Percentiles rank a stretch among this genome's conserved stretches.
phyloP scores from a whole-genome alignment of 176 grass and related monocot genomes.

The Alopecurus myosuroides region DNA sequence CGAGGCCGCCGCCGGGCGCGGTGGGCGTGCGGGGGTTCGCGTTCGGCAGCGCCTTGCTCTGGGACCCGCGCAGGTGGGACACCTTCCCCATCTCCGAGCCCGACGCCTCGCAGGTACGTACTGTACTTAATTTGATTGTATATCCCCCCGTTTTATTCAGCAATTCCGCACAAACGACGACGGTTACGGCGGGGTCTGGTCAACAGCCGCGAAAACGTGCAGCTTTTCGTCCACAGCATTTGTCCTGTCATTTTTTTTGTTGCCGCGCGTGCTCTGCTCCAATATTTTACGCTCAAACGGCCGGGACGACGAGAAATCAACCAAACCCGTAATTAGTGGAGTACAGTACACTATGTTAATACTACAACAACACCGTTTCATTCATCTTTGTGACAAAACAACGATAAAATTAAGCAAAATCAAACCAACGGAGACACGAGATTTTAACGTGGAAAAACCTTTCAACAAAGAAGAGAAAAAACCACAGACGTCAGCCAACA shows the following conservation, averaged over 20 bases:
- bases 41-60: constrained; percentile 37
- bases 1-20: background rate
- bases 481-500: no score
- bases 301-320: background rate
- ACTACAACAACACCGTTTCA: background rate
- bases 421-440: no score
- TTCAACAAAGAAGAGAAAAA: no score
- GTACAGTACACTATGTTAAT: background rate
- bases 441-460: no score
- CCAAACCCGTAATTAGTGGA: background rate
- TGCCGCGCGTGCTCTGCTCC: background rate
- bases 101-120: constrained; percentile 53
- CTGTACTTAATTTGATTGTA: background rate
- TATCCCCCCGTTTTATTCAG: background rate
- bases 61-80: constrained; percentile 43
- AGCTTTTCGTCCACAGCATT: background rate
- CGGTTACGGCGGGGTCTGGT: no score
- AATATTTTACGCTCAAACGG: background rate
- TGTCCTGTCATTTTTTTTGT: no score
- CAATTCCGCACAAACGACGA: background rate
- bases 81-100: constrained; percentile 52
- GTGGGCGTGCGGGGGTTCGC: constrained; percentile 43
- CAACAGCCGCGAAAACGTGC: constrained; percentile 2
- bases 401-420: no score
- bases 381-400: no score